Conservation (phyloP, 2,329 filamentous ascomycete genomes). For the Diplodia mutila region DNA sequence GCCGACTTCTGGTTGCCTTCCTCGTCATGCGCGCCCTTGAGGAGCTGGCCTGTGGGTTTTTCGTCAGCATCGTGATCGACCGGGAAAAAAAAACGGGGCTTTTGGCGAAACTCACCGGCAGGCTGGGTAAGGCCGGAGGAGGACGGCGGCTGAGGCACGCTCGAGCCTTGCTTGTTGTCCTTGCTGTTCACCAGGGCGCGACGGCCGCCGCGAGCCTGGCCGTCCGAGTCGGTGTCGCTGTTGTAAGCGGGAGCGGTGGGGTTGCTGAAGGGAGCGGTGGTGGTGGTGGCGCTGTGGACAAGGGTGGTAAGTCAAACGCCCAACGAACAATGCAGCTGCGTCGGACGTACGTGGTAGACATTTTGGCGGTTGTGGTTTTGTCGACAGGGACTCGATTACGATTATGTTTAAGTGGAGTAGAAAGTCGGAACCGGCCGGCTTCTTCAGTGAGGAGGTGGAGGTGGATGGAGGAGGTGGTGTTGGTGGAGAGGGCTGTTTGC, state of each 20-base stretch:
- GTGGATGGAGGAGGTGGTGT: neutral
- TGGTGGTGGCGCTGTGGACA: constrained; percentile 6
- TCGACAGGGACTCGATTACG: neutral
- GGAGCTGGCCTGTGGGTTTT: constrained; percentile 52
- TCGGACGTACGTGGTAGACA: constrained; percentile 10
- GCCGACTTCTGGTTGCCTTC: constrained; percentile 62
- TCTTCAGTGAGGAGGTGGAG: neutral
- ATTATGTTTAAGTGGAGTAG: neutral
- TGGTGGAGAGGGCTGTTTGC: constrained; percentile 5
- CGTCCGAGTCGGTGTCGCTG: constrained; percentile 22
- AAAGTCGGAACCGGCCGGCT: constrained; percentile 22
- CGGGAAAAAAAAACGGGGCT: no score
- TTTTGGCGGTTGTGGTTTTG: neutral
- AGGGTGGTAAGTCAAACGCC: neutral
- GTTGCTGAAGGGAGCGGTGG: constrained; percentile 18
- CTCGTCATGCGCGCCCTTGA: constrained; percentile 61
- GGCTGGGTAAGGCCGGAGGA: constrained; percentile 13
- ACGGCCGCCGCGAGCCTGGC: constrained; percentile 17
- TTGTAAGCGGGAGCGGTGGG: constrained; percentile 4
- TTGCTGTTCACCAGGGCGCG: constrained; percentile 16
- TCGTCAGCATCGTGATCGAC: neutral
- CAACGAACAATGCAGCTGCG: neutral
- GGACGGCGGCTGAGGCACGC: neutral
- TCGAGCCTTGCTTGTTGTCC: constrained; percentile 6
- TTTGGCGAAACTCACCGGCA: constrained; percentile 1